Evolutionary conservation across 495 filamentous ascomycete genomes (phyloP), one percentile per base, ranked within the genome.

Genomic region (Annulohypoxylon nitens): DNA sequence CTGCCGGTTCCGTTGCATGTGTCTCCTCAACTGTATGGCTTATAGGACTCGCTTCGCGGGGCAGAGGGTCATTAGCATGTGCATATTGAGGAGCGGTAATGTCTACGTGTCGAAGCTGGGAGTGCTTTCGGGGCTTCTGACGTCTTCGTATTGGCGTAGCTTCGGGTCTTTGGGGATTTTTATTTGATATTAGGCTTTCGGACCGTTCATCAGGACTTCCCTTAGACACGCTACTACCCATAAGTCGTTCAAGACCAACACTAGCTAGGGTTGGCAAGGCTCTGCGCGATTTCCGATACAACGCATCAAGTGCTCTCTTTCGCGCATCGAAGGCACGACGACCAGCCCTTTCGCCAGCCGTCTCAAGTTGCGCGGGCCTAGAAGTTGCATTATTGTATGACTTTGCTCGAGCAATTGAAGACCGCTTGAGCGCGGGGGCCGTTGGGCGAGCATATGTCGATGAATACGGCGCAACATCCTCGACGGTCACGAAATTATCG

Each of bases 31-130:
- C 51, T 33, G 65, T 43, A 39, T 62, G 25, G 43, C 36, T 63
- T 43, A 48, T 16, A 4, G 73, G 77, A 23, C 67, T 74, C 14
- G 47, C 50, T 30, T 78, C 71, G 4, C 68, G 73, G 7, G 83
- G 80, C 3, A 88, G 61, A 6, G 86, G 83, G 41, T 87, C 83
- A 63, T 84, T 83, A 4, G 84, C 85, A 26, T 86, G 84, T 39
- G 76, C 73, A 69, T 85, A 88, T 36, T 83, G 81, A 48, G 86
- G 81, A 34, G 83, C 81, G 20, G 81, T 79, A 50, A 76, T 65
- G 64, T 91, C 85, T 16, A 92, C 45, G 8, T 82, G 83, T n/a
- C 74, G 83, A 26, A 91, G 91, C 0, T 73, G 78, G 2, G 80
- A 76, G 61, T 84, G 82, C 67, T 88, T 92, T 51, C 84, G 78